phyloP scores from a whole-genome alignment of 2,329 filamentous ascomycete species.

The Thermothelomyces thermophilus region DNA sequence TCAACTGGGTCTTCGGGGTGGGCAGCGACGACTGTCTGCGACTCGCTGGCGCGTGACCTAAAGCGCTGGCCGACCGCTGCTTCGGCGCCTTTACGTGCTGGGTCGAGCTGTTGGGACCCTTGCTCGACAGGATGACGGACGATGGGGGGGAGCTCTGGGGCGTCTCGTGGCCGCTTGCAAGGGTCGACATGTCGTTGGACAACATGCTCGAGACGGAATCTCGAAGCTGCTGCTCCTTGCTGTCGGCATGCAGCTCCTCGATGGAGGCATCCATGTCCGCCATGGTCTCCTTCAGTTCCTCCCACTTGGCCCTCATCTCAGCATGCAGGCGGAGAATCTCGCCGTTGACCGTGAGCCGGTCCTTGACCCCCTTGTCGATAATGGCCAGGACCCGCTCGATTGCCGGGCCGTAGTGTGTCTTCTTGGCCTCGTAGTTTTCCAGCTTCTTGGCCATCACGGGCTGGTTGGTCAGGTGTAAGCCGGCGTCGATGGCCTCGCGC shows the following conservation, averaged over 20 bases:
- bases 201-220: constrained; percentile 92
- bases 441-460: constrained; percentile 71
- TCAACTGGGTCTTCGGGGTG: constrained; percentile 34
- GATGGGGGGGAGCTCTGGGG: constrained; percentile 61
- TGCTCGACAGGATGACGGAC: constrained; percentile 53
- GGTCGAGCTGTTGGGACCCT: constrained; percentile 36
- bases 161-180: constrained; percentile 63
- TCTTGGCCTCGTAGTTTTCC: constrained; percentile 92
- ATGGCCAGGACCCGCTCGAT: constrained; percentile 87
- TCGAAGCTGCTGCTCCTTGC: constrained; percentile 66
- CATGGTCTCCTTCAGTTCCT: constrained; percentile 68
- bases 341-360: constrained; percentile 92
- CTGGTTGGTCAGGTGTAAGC: constrained; percentile 65
- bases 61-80: constrained; percentile 42
- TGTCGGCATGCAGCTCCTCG: constrained; percentile 62
- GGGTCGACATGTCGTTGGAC: constrained; percentile 66
- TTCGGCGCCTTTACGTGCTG: constrained; percentile 36
- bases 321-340: constrained; percentile 82
- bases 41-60: constrained; percentile 39
- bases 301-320: constrained; percentile 80
- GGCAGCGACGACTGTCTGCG: constrained; percentile 45
- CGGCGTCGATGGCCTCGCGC: constrained; percentile 68
- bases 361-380: constrained; percentile 91
- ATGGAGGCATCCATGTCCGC: constrained; percentile 67
- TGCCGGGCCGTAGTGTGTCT: constrained; percentile 85